phyloP scores from a whole-genome alignment of 2,329 filamentous ascomycete species.

The Cordyceps militaris region DNA sequence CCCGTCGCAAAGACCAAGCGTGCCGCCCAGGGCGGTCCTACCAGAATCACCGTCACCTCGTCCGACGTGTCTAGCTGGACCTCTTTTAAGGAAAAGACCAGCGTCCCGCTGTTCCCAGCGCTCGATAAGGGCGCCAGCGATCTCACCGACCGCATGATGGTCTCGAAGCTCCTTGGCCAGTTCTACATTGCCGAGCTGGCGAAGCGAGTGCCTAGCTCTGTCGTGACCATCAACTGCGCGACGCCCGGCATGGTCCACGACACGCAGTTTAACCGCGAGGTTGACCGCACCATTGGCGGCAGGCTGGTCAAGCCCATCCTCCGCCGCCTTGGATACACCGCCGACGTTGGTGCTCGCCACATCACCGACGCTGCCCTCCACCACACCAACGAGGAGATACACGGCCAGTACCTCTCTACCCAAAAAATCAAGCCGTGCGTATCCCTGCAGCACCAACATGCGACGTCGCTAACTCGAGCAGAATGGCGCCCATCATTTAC shows the following conservation, averaged over 20 bases:
- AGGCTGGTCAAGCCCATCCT: conserved; percentile 6
- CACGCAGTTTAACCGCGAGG: conserved; percentile 15
- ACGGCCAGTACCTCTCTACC: conserved; percentile 12
- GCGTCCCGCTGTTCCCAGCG: conserved; percentile 15
- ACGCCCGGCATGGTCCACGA: conserved; percentile 17
- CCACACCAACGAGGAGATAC: conserved; percentile 2
- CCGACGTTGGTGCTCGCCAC: conserved; percentile 11
- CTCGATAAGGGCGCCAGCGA: conserved; percentile 15
- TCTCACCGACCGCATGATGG: conserved; percentile 15
- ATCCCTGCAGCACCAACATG: too few species aligned
- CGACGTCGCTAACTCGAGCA: not conserved
- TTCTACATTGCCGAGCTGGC: conserved; percentile 27
- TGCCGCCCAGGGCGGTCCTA: not conserved
- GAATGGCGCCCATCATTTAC: conserved; percentile 13
- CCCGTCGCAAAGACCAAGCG: conserved; percentile 35
- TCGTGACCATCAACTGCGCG: conserved; percentile 18
- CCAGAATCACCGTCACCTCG: conserved; percentile 19
- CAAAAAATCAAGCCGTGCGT: too few species aligned
- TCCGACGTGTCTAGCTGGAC: conserved; percentile 19
- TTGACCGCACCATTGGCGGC: conserved; percentile 9
- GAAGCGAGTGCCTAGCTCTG: conserved; percentile 19
- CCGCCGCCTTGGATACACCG: not conserved
- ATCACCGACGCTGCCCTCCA: conserved; percentile 9
- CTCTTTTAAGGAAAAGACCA: conserved; percentile 15
- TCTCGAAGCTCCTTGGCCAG: conserved; percentile 26